Evolutionary conservation across 345 rosid genomes (phyloP).

Genomic region (Boechera stricta): DNA sequence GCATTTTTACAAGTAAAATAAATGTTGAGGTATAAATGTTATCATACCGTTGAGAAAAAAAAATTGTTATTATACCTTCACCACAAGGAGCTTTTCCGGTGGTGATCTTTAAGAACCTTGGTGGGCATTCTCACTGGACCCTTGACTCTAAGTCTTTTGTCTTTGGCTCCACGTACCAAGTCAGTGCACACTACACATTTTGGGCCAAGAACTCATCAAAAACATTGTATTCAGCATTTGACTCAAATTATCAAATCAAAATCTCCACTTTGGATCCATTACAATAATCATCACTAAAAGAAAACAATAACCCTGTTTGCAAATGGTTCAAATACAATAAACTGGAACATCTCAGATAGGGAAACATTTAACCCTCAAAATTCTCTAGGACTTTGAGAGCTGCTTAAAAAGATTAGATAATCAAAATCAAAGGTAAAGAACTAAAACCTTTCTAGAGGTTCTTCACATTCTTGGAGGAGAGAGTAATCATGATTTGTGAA

Average conservation of each 20-base stretch:
- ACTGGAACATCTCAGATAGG: neutral
- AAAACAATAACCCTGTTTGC: neutral
- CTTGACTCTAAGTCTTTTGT: constrained; percentile 48
- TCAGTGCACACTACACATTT: constrained; percentile 47
- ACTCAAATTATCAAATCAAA: neutral
- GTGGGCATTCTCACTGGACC: constrained; percentile 58
- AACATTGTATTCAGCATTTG: neutral
- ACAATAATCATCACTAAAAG: neutral
- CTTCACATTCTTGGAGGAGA: constrained; percentile 74
- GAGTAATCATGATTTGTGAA: constrained; percentile 78
- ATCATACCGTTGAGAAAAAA: too few species aligned
- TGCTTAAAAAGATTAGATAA: too few species aligned
- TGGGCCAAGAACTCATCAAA: too few species aligned
- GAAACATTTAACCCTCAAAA: neutral
- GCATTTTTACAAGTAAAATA: too few species aligned
- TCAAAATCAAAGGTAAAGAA: too few species aligned
- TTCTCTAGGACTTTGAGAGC: too few species aligned
- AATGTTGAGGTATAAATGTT: too few species aligned
- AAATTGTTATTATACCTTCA: too few species aligned
- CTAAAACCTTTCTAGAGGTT: constrained; percentile 69
- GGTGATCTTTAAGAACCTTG: constrained; percentile 49
- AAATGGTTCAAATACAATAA: neutral
- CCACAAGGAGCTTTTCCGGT: constrained; percentile 44
- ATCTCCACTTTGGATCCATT: neutral
- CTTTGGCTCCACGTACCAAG: constrained; percentile 53